Evolutionary conservation across 495 filamentous ascomycete genomes (phyloP), one percentile per base, ranked within the genome.

Genomic region (Aspergillus diversus): DNA sequence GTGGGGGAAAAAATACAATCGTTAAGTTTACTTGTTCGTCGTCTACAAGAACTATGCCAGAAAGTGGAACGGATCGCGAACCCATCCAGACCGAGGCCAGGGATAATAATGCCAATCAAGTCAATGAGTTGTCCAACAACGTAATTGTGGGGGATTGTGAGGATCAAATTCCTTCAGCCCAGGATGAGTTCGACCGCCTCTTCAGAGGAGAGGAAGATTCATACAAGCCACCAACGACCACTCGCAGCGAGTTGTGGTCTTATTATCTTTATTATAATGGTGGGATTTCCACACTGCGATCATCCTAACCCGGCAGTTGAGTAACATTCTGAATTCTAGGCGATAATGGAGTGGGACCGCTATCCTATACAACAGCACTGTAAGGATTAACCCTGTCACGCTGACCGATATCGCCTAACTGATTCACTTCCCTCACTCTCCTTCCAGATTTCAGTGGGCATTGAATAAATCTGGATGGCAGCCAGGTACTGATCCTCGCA

Each of bases 241-340:
- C 76, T 0, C 68, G 77, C 32, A 78, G 69, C 58, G 80, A 83
- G 57, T 66, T 83, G 1, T 83, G 79, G 80, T 75, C 78, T 3
- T 83, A 83, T 57, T 83, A 83, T 62, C 77, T 83, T 13, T 80
- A 81, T 55, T 77, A 77, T 53, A 77, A 83, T 54, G 80, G 77
- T 71, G 56, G 51, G 39, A 7, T 5, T 12, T 4, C n/a, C n/a
- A 15, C n/a, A 13, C 31, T 9, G 1, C 17, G 3, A 48, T 50
- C 50, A 5, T 35, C 5, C 33, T 34, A n/a, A 6, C 11, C 16
- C 5, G 5, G 1, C 16, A 15, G 15, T 21, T 48, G 31, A 33
- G 15, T 53, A 17, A 33, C 15, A 5, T 15, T n/a, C 5, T 12
- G 9, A 0, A 34, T 12, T 50, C 16, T 34, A 79, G 77, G 80